Evolutionary conservation across 2,329 filamentous ascomycete genomes (phyloP).

Genomic region (Ophidiomyces ophidiicola): DNA sequence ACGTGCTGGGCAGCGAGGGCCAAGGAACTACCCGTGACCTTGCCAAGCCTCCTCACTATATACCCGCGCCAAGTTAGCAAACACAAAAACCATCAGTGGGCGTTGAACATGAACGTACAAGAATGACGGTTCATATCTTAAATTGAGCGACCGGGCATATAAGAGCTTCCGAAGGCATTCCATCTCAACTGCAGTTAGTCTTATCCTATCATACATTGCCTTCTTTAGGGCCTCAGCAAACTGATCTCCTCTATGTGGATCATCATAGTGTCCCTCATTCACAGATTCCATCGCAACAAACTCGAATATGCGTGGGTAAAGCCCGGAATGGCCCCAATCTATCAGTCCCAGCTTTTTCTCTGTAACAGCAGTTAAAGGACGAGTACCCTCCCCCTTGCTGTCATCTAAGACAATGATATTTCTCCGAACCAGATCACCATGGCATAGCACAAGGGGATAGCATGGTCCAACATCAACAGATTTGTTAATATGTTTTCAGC

Average conservation of each 20-base stretch:
- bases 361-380: neutral
- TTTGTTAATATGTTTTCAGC: constrained; percentile 13
- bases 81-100: no score
- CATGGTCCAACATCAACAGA: constrained; percentile 15
- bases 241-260: constrained; percentile 7
- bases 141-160: constrained; percentile 7
- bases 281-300: constrained; percentile 3
- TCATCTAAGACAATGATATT: constrained; percentile 12
- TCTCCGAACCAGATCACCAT: constrained; percentile 13
- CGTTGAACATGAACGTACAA: constrained; percentile 8
- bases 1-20: no score
- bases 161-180: constrained; percentile 8
- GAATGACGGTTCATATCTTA: constrained; percentile 4
- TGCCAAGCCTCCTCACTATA: no score
- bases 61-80: no score
- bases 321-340: constrained; percentile 7
- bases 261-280: constrained; percentile 8
- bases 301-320: constrained; percentile 8
- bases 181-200: constrained; percentile 9
- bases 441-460: constrained; percentile 15
- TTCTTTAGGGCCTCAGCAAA: constrained; percentile 7
- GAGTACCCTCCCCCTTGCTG: neutral
- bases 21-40: no score
- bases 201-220: constrained; percentile 9
- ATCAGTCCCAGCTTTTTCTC: constrained; percentile 5